A percentile compares a stretch with the other conserved stretches of the same genome.
phyloP scores from a whole-genome alignment of 257 asterid genomes.

The Rehmannia glutinosa region DNA sequence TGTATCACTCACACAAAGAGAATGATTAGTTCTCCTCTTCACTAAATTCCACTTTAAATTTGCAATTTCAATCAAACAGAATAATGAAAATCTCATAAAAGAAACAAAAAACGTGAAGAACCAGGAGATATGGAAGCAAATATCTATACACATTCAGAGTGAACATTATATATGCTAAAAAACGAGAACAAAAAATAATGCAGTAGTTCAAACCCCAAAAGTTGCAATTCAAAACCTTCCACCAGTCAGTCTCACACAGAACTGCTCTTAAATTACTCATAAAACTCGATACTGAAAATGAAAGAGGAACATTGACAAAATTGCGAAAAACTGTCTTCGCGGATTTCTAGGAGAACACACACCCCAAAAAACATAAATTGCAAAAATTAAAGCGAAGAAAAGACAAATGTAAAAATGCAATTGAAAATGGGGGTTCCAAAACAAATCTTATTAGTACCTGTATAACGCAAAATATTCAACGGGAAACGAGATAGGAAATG shows the following conservation, averaged over 20 bases:
- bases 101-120: neutral
- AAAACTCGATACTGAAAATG: neutral
- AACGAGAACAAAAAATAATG: neutral
- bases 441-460: slow-evolving; percentile 12
- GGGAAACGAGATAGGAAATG: slow-evolving; percentile 1
- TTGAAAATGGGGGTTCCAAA: neutral
- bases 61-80: neutral
- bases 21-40: neutral
- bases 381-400: neutral
- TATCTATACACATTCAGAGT: neutral
- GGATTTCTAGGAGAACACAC: slow-evolving; percentile 5
- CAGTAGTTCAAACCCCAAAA: neutral
- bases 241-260: neutral
- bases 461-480: slow-evolving; percentile 9
- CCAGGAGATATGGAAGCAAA: neutral
- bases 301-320: neutral
- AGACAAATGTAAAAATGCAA: neutral
- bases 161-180: neutral
- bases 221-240: neutral
- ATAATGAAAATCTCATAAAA: slow-evolving; percentile 3
- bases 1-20: neutral
- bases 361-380: neutral
- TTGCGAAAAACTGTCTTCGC: neutral
- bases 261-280: slow-evolving; percentile 1
- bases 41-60: neutral